These are phyloP conservation scores for Fraxinus sp. DNA, from an alignment of 305 asterid genomes.

Conservation along the genomic window DNA sequence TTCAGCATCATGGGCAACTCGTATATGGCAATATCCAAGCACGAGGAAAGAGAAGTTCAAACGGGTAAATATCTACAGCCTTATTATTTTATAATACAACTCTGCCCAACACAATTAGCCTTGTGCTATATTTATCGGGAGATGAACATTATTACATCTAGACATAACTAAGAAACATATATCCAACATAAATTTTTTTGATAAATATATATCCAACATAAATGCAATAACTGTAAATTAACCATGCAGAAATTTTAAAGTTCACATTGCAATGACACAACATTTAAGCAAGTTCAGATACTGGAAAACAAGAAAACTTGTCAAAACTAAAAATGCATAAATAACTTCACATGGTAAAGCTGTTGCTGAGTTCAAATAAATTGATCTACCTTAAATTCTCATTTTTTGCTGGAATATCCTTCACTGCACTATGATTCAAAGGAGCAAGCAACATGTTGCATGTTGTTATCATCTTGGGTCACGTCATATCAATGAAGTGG, in stretches of 20 bases:
- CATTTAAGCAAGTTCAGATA: not conserved
- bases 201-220: not conserved
- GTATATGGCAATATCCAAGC: not conserved
- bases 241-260: not conserved
- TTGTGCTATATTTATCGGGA: not conserved
- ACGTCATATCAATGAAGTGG: not conserved
- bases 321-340: not conserved
- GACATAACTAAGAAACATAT: not conserved
- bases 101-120: not conserved
- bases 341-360: not conserved
- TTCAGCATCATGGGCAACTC: not conserved
- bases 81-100: not conserved
- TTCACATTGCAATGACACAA: not conserved
- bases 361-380: not conserved
- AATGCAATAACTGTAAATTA: not conserved
- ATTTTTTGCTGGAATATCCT: not conserved
- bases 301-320: not conserved
- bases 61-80: not conserved
- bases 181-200: too few relatives aligned
- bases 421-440: not conserved
- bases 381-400: not conserved
- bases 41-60: not conserved
- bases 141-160: not conserved
- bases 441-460: not conserved
- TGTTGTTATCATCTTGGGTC: not conserved